These are phyloP conservation scores for Cephalotrichum gorgonifer DNA, from an alignment of 2,329 filamentous ascomycete species.

Conservation along the genomic window DNA sequence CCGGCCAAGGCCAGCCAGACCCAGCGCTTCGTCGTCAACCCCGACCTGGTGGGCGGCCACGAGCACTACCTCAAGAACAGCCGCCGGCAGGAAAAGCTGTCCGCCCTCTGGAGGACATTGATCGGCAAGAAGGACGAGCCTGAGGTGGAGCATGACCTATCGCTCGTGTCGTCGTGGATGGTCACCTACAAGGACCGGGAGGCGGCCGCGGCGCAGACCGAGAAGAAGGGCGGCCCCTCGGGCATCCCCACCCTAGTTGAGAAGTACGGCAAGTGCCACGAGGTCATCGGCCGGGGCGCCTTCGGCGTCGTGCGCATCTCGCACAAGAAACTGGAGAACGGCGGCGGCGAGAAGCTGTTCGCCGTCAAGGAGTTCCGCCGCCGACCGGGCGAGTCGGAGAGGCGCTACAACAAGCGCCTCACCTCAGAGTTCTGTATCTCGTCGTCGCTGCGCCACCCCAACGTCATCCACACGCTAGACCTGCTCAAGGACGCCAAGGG, in stretches of 20 bases:
- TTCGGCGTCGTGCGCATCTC: slow-evolving; percentile 97
- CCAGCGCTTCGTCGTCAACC: slow-evolving; percentile 40
- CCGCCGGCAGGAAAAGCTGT: slow-evolving; percentile 87
- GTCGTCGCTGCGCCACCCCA: slow-evolving; percentile 89
- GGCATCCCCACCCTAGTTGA: slow-evolving; percentile 69
- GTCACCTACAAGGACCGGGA: slow-evolving; percentile 44
- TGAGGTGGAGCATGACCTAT: slow-evolving; percentile 69
- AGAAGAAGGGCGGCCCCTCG: slow-evolving; percentile 68
- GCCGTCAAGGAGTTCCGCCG: slow-evolving; percentile 98
- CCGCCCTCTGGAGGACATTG: slow-evolving; percentile 80
- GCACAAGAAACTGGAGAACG: slow-evolving; percentile 82
- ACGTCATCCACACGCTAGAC: slow-evolving; percentile 95
- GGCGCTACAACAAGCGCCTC: slow-evolving; percentile 95
- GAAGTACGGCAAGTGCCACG: slow-evolving; percentile 97
- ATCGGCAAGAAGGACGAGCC: slow-evolving; percentile 74
- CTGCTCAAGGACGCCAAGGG: slow-evolving; percentile 92
- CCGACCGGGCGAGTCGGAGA: slow-evolving; percentile 84
- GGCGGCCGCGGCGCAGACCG: slow-evolving; percentile 57
- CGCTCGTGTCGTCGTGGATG: slow-evolving; percentile 91
- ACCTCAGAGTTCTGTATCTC: slow-evolving; percentile 99
- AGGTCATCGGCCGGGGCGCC: slow-evolving; percentile 88
- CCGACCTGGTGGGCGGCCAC: slow-evolving; percentile 57
- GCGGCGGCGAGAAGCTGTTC: slow-evolving; percentile 80
- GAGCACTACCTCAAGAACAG: slow-evolving; percentile 83
- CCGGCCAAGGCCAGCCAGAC: slow-evolving; percentile 24